phyloP scores from a whole-genome alignment of 1,284 basidiomycete genomes.

The Neolentinus lepideus region DNA sequence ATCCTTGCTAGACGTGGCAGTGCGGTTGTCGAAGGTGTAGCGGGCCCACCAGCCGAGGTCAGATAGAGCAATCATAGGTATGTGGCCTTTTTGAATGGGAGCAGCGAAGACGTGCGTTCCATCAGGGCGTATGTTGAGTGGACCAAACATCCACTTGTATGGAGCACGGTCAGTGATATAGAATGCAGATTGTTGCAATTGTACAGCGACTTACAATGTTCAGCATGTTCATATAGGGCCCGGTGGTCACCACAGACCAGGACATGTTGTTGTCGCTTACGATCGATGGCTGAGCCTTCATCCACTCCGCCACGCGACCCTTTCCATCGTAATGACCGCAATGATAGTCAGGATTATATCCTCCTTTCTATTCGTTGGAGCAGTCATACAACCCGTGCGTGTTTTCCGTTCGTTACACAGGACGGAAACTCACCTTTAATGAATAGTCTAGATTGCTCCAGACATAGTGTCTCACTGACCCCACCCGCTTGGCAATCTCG shows the following conservation, averaged over 20 bases:
- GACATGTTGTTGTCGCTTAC: conserved; percentile 32
- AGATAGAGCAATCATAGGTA: conserved; percentile 35
- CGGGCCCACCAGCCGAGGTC: conserved; percentile 41
- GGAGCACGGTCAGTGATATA: not conserved
- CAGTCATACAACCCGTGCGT: too few relatives aligned
- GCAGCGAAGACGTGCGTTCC: conserved; percentile 38
- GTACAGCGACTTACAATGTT: conserved; percentile 20
- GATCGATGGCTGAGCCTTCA: conserved; percentile 32
- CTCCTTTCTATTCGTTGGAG: too few relatives aligned
- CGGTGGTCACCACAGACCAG: conserved; percentile 34
- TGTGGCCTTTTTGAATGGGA: conserved; percentile 29
- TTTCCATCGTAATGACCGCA: conserved; percentile 37
- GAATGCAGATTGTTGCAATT: not conserved
- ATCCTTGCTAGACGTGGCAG: conserved; percentile 29
- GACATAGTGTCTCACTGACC: conserved; percentile 33
- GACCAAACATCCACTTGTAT: conserved; percentile 29
- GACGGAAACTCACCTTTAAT: too few relatives aligned
- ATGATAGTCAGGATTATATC: conserved; percentile 19
- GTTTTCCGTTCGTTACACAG: too few relatives aligned
- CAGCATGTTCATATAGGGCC: conserved; percentile 39
- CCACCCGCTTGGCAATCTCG: conserved; percentile 34
- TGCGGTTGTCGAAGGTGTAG: conserved; percentile 37
- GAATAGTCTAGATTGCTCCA: conserved; percentile 41
- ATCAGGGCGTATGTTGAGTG: conserved; percentile 29
- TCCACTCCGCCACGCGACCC: conserved; percentile 34